Evolutionary conservation across 257 asterid species (phyloP).

Genomic region (Lycium barbarum): DNA sequence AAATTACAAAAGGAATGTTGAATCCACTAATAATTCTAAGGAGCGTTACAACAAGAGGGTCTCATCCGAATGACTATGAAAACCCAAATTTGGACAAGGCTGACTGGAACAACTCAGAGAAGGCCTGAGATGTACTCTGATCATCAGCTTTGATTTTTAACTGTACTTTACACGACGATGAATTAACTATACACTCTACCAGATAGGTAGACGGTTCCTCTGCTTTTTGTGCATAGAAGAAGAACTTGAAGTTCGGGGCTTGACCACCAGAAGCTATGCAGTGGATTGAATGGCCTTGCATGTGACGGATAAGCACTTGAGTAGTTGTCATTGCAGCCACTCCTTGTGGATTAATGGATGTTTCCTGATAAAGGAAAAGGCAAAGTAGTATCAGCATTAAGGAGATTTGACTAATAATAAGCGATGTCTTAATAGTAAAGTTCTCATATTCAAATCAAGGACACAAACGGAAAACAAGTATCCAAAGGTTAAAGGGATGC

Average conservation of each 20-base stretch:
- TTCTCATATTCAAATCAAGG: not conserved
- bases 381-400: not conserved
- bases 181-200: conserved; percentile 79
- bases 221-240: conserved; percentile 83
- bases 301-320: conserved; percentile 77
- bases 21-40: conserved; percentile 21
- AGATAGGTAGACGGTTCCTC: conserved; percentile 70
- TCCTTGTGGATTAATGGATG: conserved; percentile 74
- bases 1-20: not conserved
- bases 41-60: conserved; percentile 24
- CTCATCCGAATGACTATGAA: conserved; percentile 35
- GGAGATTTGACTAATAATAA: not conserved
- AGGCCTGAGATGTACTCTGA: conserved; percentile 70
- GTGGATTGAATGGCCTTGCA: conserved; percentile 79
- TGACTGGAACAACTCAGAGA: conserved; percentile 75
- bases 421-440: not conserved
- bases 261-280: conserved; percentile 99
- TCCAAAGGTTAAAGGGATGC: not conserved
- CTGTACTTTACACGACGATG: conserved; percentile 81
- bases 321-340: conserved; percentile 77
- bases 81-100: conserved; percentile 72
- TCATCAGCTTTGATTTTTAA: conserved; percentile 94
- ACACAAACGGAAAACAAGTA: not conserved
- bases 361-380: conserved; percentile 58
- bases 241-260: conserved; percentile 90